Evolutionary conservation across 2,329 filamentous ascomycete genomes (phyloP).

Genomic region (Fusarium floridanum): DNA sequence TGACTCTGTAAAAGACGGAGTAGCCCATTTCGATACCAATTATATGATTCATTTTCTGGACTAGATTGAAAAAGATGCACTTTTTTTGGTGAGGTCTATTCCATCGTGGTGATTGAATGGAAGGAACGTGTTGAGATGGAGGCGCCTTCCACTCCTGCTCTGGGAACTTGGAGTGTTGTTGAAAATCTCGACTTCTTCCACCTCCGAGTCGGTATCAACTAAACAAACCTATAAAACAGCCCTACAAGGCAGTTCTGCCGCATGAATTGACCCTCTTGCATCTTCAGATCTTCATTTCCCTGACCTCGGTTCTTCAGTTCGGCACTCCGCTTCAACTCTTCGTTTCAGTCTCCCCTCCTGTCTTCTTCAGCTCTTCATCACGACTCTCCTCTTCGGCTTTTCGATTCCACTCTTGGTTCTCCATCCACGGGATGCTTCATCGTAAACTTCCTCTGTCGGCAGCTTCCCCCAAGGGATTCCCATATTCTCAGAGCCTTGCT

Average conservation of each 20-base stretch:
- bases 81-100: neutral
- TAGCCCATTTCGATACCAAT: conserved; percentile 44
- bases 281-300: neutral
- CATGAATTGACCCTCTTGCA: neutral
- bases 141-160: neutral
- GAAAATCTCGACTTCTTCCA: neutral
- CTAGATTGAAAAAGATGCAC: neutral
- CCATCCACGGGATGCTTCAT: neutral
- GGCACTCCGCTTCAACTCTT: neutral
- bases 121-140: neutral
- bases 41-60: conserved; percentile 19
- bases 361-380: neutral
- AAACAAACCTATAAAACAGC: neutral
- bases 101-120: neutral
- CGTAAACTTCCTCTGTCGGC: neutral
- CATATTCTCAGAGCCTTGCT: neutral
- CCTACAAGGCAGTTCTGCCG: neutral
- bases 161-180: neutral
- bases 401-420: neutral
- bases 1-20: conserved; percentile 31
- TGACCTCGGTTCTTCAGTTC: neutral
- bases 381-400: neutral
- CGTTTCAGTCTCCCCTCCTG: neutral
- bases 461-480: neutral
- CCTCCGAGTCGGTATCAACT: neutral